Base-by-base conservation (phyloP, 352 stramenopile species). In the Globisporangium solare region DNA sequence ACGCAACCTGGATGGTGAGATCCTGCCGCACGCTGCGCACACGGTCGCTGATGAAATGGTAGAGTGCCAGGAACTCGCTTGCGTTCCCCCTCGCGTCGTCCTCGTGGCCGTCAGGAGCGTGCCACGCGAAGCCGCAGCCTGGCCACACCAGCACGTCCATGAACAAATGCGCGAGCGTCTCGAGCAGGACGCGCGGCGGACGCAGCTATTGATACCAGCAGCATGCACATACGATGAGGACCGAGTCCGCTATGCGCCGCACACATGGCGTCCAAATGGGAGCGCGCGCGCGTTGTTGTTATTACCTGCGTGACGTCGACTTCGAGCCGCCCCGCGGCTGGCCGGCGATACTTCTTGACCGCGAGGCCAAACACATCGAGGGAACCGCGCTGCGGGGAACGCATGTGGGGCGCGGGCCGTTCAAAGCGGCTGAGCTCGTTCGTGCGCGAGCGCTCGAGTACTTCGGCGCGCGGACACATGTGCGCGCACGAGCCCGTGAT, bases 41-140 rank as follows among this genome's bases (percentile, higher is more conserved):
- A n/a, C 81, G 74, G 61, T 91, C 81, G 46, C 67, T 80, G 1
- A 91, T 18, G 54, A 89, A 91, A 55, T 91, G 73, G 54, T 91
- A 91, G 20, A 88, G 51, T 14, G 71, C 58, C 24, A 91, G 40
- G 55, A 91, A 91, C 31, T 54, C 51, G 40, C 21, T 49, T 1
- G 62, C 47, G 1, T 43, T 15, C 39, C 7, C 39, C 5, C 4
- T 10, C 24, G 24, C 24, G 24, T 27, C 24, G 24, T 27, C 24
- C 24, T 27, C 24, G 5, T 27, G 24, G 12, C 2, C 12, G 12
- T 31, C 11, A 20, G 17, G 15, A 32, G 17, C 18, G 6, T 10
- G 57, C 60, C 60, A 67, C 31, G 54, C 66, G 42, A 68, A 83
- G 49, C 74, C 71, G 18, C 66, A 73, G 11, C 68, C 53, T 13